Evolutionary conservation across 257 asterid genomes (phyloP).

Genomic region (Solanum chiquidenum): DNA sequence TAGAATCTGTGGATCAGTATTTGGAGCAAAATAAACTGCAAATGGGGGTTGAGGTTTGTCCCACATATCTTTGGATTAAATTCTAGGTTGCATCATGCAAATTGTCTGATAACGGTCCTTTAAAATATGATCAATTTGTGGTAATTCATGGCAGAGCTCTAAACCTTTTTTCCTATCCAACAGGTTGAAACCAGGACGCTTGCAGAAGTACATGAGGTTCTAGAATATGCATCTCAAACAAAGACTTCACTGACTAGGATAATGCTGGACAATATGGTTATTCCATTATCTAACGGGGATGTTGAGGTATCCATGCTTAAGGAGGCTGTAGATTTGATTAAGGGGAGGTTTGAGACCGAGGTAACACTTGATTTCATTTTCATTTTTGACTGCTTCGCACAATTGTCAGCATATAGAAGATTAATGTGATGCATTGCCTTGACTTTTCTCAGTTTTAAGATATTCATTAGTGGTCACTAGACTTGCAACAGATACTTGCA

Average conservation of each 20-base stretch:
- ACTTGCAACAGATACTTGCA: neutral
- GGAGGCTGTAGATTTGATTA: conserved; percentile 69
- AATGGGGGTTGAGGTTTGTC: conserved; percentile 83
- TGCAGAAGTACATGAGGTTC: conserved; percentile 74
- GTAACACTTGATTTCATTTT: conserved; percentile 12
- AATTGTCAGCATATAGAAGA: neutral
- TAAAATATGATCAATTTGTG: neutral
- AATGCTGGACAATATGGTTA: conserved; percentile 97
- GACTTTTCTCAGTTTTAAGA: neutral
- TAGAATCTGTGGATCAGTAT: conserved; percentile 72
- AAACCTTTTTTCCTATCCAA: conserved; percentile 1
- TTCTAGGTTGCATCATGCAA: neutral
- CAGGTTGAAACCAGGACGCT: conserved; percentile 93
- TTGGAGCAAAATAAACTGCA: conserved; percentile 59
- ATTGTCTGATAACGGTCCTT: neutral
- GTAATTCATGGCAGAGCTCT: neutral
- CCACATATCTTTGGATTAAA: neutral
- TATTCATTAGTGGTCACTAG: neutral
- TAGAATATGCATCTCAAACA: conserved; percentile 60
- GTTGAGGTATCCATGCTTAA: conserved; percentile 84
- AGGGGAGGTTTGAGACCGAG: conserved; percentile 87
- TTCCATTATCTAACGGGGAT: conserved; percentile 70
- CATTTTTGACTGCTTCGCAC: neutral
- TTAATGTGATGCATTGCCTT: neutral
- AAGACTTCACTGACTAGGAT: conserved; percentile 67